Conservation (phyloP, 306 rosid genomes). For the Vigna nakashimae region DNA sequence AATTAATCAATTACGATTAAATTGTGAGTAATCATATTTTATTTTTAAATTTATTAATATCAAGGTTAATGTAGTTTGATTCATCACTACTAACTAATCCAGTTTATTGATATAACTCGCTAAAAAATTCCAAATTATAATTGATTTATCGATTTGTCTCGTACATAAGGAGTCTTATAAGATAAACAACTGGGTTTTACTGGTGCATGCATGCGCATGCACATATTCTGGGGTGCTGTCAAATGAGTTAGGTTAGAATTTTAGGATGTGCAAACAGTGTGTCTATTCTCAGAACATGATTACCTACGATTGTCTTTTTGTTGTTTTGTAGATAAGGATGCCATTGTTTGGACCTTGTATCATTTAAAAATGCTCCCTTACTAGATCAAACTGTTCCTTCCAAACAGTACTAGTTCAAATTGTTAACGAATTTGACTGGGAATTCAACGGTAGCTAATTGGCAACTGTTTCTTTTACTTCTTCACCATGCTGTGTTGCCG, state of each 20-base stretch:
- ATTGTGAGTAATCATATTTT: too few relatives aligned
- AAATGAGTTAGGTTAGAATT: constrained; percentile 14
- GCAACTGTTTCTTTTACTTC: not conserved
- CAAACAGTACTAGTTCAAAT: not conserved
- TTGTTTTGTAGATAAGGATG: constrained; percentile 21
- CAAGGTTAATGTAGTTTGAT: too few relatives aligned
- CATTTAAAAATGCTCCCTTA: constrained; percentile 2
- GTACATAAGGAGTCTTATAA: not conserved
- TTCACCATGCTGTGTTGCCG: not conserved
- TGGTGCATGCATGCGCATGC: not conserved
- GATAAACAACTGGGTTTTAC: constrained; percentile 22
- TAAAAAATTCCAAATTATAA: too few relatives aligned
- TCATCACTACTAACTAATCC: too few relatives aligned
- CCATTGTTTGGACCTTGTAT: constrained; percentile 3
- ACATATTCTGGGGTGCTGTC: not conserved
- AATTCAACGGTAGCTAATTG: not conserved
- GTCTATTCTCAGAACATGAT: not conserved
- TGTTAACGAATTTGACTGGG: not conserved
- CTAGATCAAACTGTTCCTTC: not conserved
- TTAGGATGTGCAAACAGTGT: not conserved
- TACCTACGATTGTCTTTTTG: not conserved
- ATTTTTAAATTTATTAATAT: too few relatives aligned
- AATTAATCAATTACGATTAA: too few relatives aligned
- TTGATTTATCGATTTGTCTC: too few relatives aligned
- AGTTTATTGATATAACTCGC: too few relatives aligned